Evolutionary conservation across 73 alveolate species (phyloP).

Genomic region (Paramecium primaurelia): DNA sequence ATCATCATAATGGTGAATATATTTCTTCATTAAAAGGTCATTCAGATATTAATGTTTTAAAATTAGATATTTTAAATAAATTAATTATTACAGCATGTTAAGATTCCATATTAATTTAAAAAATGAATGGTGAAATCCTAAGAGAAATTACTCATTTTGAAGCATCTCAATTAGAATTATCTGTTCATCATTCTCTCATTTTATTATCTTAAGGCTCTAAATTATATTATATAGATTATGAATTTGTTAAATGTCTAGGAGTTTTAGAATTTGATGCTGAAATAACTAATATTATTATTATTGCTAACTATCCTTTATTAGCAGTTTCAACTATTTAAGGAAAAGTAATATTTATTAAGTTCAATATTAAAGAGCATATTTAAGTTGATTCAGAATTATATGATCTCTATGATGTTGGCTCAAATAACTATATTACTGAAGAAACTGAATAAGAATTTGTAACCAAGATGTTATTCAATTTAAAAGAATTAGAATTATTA

Average conservation of each 20-base stretch:
- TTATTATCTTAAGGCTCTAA: background rate
- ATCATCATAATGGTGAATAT: constrained; percentile 38
- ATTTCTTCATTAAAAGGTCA: background rate
- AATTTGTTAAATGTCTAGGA: constrained; percentile 19
- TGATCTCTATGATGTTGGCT: background rate
- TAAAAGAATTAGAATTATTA: background rate
- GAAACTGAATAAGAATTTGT: constrained; percentile 13
- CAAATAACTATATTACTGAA: constrained; percentile 18
- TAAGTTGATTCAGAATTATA: background rate
- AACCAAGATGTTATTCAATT: background rate
- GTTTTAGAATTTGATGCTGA: constrained; percentile 36
- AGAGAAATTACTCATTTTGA: constrained; percentile 41
- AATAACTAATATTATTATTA: background rate
- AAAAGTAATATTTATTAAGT: background rate
- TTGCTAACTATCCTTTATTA: constrained; percentile 11
- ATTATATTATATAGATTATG: constrained; percentile 45
- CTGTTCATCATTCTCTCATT: constrained; percentile 54
- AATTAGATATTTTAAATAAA: constrained; percentile 48
- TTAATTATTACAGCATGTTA: constrained; percentile 20
- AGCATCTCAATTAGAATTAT: constrained; percentile 7
- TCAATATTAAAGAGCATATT: background rate
- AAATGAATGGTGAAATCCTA: constrained; percentile 6
- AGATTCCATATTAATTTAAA: background rate
- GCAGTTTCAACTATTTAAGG: background rate
- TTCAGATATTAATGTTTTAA: constrained; percentile 7